Evolutionary conservation across 345 rosid genomes (phyloP).

Genomic region (Arabidopsis thaliana): DNA sequence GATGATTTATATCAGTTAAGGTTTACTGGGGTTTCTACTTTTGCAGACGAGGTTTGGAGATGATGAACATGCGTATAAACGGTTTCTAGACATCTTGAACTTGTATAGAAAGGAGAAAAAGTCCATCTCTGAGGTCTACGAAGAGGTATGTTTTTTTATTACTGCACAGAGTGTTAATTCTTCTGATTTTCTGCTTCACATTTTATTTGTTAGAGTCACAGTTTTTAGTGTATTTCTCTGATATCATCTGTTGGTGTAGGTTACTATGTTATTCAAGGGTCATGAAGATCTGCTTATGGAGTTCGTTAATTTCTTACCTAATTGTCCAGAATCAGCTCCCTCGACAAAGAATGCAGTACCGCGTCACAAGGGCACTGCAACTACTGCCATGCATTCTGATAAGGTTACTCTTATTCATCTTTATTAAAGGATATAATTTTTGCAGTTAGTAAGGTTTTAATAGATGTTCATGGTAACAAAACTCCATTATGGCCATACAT

Average conservation of each 20-base stretch:
- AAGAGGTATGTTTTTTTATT: constrained; percentile 63
- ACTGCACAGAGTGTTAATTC: constrained; percentile 18
- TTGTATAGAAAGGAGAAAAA: constrained; percentile 85
- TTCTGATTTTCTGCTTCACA: constrained; percentile 17
- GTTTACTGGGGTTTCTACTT: constrained; percentile 29
- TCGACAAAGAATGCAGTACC: constrained; percentile 58
- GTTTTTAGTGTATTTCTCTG: constrained; percentile 21
- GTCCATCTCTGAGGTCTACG: constrained; percentile 80
- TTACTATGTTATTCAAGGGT: constrained; percentile 76
- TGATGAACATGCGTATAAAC: constrained; percentile 86
- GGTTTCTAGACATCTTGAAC: constrained; percentile 87
- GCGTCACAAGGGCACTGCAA: constrained; percentile 63
- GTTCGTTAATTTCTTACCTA: constrained; percentile 87
- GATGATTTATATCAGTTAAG: constrained; percentile 15
- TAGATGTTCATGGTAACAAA: constrained; percentile 17
- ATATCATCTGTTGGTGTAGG: constrained; percentile 53
- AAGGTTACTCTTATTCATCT: constrained; percentile 58
- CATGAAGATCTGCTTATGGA: constrained; percentile 83
- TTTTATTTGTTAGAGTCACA: constrained; percentile 19
- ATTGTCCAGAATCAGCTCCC: constrained; percentile 58
- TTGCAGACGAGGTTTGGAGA: constrained; percentile 83
- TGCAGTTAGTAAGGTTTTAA: constrained; percentile 13
- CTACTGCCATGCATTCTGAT: constrained; percentile 57
- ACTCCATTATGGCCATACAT: constrained; percentile 36
- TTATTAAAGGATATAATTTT: constrained; percentile 19